Base-by-base conservation (phyloP, 2,329 filamentous ascomycete species). In the Clonostachys byssicola region DNA sequence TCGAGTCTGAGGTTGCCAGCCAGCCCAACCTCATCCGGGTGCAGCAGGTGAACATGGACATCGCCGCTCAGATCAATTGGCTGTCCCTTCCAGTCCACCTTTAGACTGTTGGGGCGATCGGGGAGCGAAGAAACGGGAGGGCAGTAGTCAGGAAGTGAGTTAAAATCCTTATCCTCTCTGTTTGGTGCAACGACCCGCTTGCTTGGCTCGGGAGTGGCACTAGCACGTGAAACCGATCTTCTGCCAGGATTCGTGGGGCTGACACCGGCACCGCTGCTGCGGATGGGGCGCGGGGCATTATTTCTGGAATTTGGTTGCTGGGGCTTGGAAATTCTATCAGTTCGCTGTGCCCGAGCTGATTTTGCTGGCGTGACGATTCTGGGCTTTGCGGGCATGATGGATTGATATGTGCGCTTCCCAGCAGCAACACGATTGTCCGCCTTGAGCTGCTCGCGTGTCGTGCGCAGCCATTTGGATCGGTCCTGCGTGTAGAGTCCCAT, bases 61-160 rank as follows among this genome's bases (percentile, higher is more conserved):
- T 95, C 89, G 49, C 77, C 75, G 64, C 76, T 81, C 42, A 96
- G 80, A 60, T 95, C 87, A 53, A 94, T 81, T 38, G 85, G 80
- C 51, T 83, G 81, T 8, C 88, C 89, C 70, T 92, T 94, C 89
- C 90, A 95, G 52, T 95, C 89, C 23, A 89, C 85, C 72, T 92
- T 92, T 56, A 94, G 77, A 40, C 78, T 81, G 63, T 89, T 89
- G 45, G 78, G 70, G 57, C 84, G 84, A 54, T 72, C 70, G 8
- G 84, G 81, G 5, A 94, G 77, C 3, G 85, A 84, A 47, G 73
- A 69, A 40, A 83, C 60, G 1, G 87, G 83, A 41, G 90, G 90
- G 45, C 83, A 89, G 62, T 78, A 88, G 63, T 96, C 82, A 6
- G 78, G 77, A 34, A 95, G 74, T 5, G 81, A 73, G 42, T 77